These are phyloP conservation scores for Kodamaea restingae DNA, from an alignment of 805 yeast genomes.

Conservation along the genomic window DNA sequence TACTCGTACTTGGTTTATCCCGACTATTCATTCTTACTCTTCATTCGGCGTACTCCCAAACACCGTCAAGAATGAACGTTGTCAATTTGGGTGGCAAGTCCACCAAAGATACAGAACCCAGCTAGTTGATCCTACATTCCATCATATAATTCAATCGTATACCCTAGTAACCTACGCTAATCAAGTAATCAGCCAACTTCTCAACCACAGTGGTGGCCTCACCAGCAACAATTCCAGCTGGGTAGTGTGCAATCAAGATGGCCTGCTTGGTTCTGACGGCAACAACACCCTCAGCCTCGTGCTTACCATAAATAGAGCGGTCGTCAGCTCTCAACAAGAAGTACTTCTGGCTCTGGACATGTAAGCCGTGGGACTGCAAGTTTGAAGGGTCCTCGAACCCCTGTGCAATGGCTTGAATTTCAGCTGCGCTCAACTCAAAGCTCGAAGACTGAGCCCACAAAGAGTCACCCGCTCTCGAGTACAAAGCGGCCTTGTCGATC, in stretches of 20 bases:
- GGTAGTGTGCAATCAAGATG: conserved; percentile 89
- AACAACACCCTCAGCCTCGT: conserved; percentile 81
- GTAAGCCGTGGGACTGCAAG: conserved; percentile 83
- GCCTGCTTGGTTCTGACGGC: conserved; percentile 94
- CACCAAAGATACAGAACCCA: no score
- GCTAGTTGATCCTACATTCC: no score
- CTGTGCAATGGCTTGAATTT: conserved; percentile 65
- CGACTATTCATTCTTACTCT: no score
- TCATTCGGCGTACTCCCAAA: no score
- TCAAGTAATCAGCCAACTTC: conserved; percentile 91
- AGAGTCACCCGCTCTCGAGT: conserved; percentile 91
- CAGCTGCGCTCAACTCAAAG: conserved; percentile 60
- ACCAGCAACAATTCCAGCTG: conserved; percentile 86
- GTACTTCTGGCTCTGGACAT: conserved; percentile 80
- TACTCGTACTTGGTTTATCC: no score
- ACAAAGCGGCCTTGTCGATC: conserved; percentile 88
- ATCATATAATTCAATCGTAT: no score
- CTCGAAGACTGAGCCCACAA: conserved; percentile 86
- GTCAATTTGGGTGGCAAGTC: no score
- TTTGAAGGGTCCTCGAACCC: conserved; percentile 79
- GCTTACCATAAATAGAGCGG: conserved; percentile 89
- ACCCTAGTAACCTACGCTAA: conserved; percentile 71
- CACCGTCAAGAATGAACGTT: no score
- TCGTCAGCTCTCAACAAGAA: conserved; percentile 86
- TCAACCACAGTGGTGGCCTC: conserved; percentile 94